Conservation (phyloP, 2,329 filamentous ascomycete genomes). For the Xylariaceae sp. region DNA sequence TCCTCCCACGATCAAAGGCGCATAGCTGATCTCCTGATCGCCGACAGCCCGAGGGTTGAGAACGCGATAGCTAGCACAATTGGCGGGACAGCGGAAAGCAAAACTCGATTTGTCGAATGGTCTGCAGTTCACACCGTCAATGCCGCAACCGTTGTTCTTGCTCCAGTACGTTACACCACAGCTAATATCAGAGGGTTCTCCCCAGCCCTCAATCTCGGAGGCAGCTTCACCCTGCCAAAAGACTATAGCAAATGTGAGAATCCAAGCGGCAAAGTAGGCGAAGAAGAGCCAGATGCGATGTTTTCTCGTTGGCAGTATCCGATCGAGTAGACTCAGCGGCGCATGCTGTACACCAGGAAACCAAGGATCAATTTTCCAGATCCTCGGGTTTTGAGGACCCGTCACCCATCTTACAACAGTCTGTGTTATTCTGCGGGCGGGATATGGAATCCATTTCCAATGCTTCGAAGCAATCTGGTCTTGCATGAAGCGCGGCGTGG, state of each 20-base stretch:
- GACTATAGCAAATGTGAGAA: slow-evolving; percentile 72
- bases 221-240: slow-evolving; percentile 66
- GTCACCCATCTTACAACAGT: slow-evolving; percentile 57
- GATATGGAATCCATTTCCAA: slow-evolving; percentile 66
- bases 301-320: slow-evolving; percentile 63
- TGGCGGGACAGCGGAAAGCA: slow-evolving; percentile 77
- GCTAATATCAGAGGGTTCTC: slow-evolving; percentile 67
- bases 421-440: slow-evolving; percentile 54
- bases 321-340: slow-evolving; percentile 69
- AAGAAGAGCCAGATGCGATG: slow-evolving; percentile 67
- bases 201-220: slow-evolving; percentile 71
- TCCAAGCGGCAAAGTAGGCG: slow-evolving; percentile 70
- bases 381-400: slow-evolving; percentile 61
- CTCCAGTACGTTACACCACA: slow-evolving; percentile 76
- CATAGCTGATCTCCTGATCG: slow-evolving; percentile 69
- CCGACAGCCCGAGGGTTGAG: slow-evolving; percentile 80
- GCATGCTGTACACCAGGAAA: slow-evolving; percentile 72
- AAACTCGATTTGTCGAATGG: slow-evolving; percentile 75
- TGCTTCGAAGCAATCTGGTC: slow-evolving; percentile 58
- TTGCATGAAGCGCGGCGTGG: slow-evolving; percentile 67
- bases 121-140: slow-evolving; percentile 77
- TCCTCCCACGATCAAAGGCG: slow-evolving; percentile 72
- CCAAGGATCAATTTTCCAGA: slow-evolving; percentile 62
- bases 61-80: slow-evolving; percentile 69
- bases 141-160: slow-evolving; percentile 72